phyloP scores from a whole-genome alignment of 371 early-diverging fungal species.

The Nematocida minor region DNA sequence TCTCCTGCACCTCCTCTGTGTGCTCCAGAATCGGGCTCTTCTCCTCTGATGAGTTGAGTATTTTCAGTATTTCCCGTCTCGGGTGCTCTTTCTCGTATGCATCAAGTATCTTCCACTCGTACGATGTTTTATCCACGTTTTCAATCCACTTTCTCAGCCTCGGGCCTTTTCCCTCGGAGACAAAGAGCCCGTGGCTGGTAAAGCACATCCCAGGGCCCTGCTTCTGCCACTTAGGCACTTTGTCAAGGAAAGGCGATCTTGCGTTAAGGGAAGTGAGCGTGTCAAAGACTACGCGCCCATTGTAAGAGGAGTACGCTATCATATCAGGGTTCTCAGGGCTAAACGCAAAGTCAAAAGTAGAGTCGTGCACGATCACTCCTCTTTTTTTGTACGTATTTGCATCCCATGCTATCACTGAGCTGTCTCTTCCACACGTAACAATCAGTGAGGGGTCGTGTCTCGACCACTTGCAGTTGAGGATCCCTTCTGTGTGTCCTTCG shows the following conservation, averaged over 20 bases:
- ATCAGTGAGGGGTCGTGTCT: slow-evolving; percentile 44
- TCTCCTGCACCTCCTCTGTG: background rate
- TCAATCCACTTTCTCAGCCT: slow-evolving; percentile 6
- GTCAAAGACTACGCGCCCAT: slow-evolving; percentile 35
- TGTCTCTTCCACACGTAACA: slow-evolving; percentile 48
- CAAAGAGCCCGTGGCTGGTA: background rate
- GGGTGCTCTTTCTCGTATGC: slow-evolving; percentile 26
- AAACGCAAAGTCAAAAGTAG: slow-evolving; percentile 44
- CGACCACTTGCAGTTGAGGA: slow-evolving; percentile 46
- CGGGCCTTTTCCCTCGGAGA: background rate
- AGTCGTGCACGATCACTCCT: slow-evolving; percentile 26
- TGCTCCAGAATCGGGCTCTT: slow-evolving; percentile 33
- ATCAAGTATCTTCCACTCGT: slow-evolving; percentile 38
- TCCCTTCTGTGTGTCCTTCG: slow-evolving; percentile 49
- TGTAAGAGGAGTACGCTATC: slow-evolving; percentile 41
- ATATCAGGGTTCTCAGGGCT: slow-evolving; percentile 50
- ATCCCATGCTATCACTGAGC: slow-evolving; percentile 41
- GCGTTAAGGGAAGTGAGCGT: slow-evolving; percentile 49
- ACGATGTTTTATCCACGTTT: slow-evolving; percentile 1
- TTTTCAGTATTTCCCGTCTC: slow-evolving; percentile 39
- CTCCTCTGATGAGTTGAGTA: slow-evolving; percentile 10
- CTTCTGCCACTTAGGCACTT: slow-evolving; percentile 44
- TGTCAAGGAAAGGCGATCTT: slow-evolving; percentile 21
- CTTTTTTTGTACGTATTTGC: slow-evolving; percentile 28
- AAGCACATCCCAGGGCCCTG: slow-evolving; percentile 29